phyloP scores from a whole-genome alignment of 352 stramenopile genomes.

The Globisporangium parvum region DNA sequence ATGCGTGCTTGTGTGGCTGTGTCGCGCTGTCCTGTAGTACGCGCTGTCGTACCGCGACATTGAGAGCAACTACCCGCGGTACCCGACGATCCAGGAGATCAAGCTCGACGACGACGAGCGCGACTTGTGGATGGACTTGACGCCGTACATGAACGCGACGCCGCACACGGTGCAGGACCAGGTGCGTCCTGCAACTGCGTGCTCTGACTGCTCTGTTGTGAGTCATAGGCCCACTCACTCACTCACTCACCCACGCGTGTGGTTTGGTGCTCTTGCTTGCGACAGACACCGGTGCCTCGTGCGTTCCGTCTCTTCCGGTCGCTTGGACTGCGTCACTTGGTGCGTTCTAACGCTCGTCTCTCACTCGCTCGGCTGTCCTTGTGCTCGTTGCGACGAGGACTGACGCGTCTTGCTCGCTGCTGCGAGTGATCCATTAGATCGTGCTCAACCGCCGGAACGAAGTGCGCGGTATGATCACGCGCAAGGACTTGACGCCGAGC shows the following conservation, averaged over 20 bases:
- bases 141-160: conserved; percentile 97
- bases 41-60: conserved; percentile 81
- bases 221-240: background rate
- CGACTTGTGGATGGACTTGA: conserved; percentile 90
- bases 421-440: conserved; percentile 20
- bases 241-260: no score
- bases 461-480: conserved; percentile 84
- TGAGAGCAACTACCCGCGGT: conserved; percentile 79
- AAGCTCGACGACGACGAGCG: conserved; percentile 90
- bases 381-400: background rate
- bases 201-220: background rate
- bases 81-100: conserved; percentile 75
- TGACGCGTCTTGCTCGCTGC: no score
- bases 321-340: conserved; percentile 94
- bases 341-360: conserved; percentile 11
- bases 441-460: conserved; percentile 89
- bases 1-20: background rate
- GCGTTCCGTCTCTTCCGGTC: conserved; percentile 97
- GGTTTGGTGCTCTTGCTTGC: background rate
- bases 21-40: conserved; percentile 40
- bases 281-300: conserved; percentile 86
- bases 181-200: conserved; percentile 5
- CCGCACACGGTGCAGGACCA: conserved; percentile 94
- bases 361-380: background rate
- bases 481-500: conserved; percentile 81